Conservation (phyloP, 805 yeast genomes). For the Wickerhamomyces rabaulensis region DNA sequence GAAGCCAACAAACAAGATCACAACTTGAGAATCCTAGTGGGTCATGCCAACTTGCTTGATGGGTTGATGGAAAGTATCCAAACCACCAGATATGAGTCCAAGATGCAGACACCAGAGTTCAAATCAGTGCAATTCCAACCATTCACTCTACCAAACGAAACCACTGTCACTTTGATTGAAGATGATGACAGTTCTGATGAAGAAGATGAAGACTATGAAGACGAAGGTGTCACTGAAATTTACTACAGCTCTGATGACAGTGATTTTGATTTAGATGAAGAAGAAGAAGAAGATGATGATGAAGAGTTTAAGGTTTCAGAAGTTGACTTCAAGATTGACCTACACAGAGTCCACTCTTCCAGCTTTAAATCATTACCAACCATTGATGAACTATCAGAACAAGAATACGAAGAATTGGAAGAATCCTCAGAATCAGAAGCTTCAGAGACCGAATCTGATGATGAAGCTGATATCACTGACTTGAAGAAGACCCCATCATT, state of each 20-base stretch:
- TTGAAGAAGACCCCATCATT: conserved; percentile 14
- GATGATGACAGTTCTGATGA: conserved; percentile 13
- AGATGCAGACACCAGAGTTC: conserved; percentile 5
- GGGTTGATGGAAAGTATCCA: conserved; percentile 21
- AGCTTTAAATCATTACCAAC: conserved; percentile 21
- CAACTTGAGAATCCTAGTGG: conserved; percentile 19
- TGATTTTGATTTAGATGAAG: conserved; percentile 6
- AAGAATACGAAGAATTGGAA: conserved; percentile 16
- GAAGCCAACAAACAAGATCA: conserved; percentile 23
- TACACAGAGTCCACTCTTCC: not conserved
- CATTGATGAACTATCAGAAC: conserved; percentile 17
- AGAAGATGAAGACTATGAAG: conserved; percentile 16
- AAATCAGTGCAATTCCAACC: conserved; percentile 8
- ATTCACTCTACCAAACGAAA: conserved; percentile 1
- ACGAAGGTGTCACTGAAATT: conserved; percentile 9
- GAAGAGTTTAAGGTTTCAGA: conserved; percentile 6
- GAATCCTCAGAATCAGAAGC: conserved; percentile 10
- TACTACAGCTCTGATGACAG: conserved; percentile 7
- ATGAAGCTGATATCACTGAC: conserved; percentile 19
- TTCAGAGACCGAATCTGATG: conserved; percentile 5
- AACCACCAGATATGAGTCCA: conserved; percentile 6
- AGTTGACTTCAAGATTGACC: conserved; percentile 5
- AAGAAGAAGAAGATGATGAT: conserved; percentile 12
- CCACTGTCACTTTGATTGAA: conserved; percentile 10
- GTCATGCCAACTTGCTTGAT: conserved; percentile 25